A percentile compares a stretch with the other conserved stretches of the same genome.
Evolutionary conservation across 2,329 filamentous ascomycete species (phyloP).

Genomic region (Lasiodiplodia gonubiensis): DNA sequence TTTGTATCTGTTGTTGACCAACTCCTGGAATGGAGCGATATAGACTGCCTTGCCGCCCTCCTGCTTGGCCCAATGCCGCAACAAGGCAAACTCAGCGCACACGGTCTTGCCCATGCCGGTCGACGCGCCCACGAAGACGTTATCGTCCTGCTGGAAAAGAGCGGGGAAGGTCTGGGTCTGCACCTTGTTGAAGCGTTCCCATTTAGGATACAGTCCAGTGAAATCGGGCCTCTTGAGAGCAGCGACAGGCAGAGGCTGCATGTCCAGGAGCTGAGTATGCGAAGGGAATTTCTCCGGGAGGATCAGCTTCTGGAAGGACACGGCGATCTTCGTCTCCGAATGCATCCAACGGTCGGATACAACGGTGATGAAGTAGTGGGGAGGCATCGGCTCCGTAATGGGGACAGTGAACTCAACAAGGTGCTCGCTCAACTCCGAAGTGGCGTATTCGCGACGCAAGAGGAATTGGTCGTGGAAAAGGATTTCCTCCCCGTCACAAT

Average conservation of each 20-base stretch:
- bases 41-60: slow-evolving; percentile 84
- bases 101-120: slow-evolving; percentile 96
- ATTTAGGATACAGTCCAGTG: slow-evolving; percentile 78
- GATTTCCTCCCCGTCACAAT: slow-evolving; percentile 95
- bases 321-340: slow-evolving; percentile 88
- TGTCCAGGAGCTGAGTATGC: slow-evolving; percentile 87
- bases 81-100: slow-evolving; percentile 90
- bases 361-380: slow-evolving; percentile 97
- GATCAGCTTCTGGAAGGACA: slow-evolving; percentile 94
- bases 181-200: slow-evolving; percentile 93
- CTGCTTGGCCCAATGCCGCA: slow-evolving; percentile 81
- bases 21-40: slow-evolving; percentile 91
- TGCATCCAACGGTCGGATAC: slow-evolving; percentile 98
- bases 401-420: slow-evolving; percentile 95
- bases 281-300: slow-evolving; percentile 94
- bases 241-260: slow-evolving; percentile 88
- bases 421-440: slow-evolving; percentile 87
- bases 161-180: slow-evolving; percentile 98
- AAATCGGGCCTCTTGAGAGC: slow-evolving; percentile 88
- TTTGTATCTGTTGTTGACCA: slow-evolving; percentile 79
- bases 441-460: slow-evolving; percentile 85
- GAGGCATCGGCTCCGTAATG: slow-evolving; percentile 96
- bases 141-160: slow-evolving; percentile 87
- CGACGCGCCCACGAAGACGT: slow-evolving; percentile 90
- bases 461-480: slow-evolving; percentile 94